phyloP scores from a whole-genome alignment of 2,329 filamentous ascomycete species.

The Botrytis galanthina region DNA sequence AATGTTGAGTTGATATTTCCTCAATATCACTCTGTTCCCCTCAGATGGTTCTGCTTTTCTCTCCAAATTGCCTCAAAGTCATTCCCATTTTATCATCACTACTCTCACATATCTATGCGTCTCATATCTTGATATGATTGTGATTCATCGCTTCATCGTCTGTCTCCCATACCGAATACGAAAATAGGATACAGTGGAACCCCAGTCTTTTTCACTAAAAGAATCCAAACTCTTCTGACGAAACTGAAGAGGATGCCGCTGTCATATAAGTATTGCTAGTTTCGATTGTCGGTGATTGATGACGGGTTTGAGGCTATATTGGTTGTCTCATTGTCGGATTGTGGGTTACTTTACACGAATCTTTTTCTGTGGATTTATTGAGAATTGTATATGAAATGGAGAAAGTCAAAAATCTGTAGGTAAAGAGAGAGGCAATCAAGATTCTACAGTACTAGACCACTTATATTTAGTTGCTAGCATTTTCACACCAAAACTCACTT shows the following conservation, averaged over 20 bases:
- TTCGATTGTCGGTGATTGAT: background rate
- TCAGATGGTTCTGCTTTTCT: background rate
- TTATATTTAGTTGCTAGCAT: too few species aligned
- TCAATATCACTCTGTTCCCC: background rate
- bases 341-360: too few species aligned
- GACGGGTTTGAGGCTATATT: background rate
- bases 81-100: background rate
- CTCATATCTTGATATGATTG: background rate
- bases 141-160: background rate
- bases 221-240: background rate
- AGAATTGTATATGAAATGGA: background rate
- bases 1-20: accelerated
- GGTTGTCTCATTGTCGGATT: accelerated
- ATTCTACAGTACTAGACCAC: background rate
- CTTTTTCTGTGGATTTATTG: background rate
- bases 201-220: background rate
- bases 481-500: too few species aligned
- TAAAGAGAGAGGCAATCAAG: accelerated
- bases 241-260: background rate
- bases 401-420: background rate
- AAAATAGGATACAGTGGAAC: background rate
- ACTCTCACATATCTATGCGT: background rate
- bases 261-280: background rate
- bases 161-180: accelerated
- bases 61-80: background rate